phyloP scores from a whole-genome alignment of 345 rosid species.

The Corymbia maculata region DNA sequence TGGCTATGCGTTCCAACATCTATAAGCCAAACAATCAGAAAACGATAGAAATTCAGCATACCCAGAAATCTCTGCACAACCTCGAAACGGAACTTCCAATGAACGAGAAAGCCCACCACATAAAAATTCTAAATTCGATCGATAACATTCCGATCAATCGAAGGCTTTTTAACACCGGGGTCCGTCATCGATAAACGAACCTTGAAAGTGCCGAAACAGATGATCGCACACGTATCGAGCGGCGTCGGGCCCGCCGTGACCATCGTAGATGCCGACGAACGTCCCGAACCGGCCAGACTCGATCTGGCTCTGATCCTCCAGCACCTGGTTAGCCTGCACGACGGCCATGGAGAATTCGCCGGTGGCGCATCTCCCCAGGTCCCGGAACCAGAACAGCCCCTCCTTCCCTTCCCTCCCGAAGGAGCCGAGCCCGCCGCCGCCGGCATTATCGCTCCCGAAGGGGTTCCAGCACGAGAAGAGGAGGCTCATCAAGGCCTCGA shows the following conservation, averaged over 20 bases:
- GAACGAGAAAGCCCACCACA: not conserved
- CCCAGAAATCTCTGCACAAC: not conserved
- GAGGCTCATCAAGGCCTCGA: constrained; percentile 84
- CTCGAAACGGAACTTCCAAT: not conserved
- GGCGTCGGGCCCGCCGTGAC: constrained; percentile 89
- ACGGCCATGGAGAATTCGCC: constrained; percentile 94
- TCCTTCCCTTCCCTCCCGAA: constrained; percentile 51
- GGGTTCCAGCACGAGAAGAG: constrained; percentile 75
- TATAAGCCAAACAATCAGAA: not conserved
- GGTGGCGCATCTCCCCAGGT: constrained; percentile 48
- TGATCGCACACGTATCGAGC: constrained; percentile 82
- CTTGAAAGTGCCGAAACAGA: constrained; percentile 68
- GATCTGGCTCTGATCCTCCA: constrained; percentile 86
- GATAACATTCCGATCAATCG: not conserved
- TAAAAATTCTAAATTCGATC: not conserved
- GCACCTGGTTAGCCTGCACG: constrained; percentile 77
- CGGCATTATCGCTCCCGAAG: constrained; percentile 31
- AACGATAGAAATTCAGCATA: not conserved
- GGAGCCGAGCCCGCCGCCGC: constrained; percentile 2
- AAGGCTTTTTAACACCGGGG: not conserved
- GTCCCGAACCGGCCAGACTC: constrained; percentile 92
- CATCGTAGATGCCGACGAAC: constrained; percentile 86
- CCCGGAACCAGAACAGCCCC: constrained; percentile 76
- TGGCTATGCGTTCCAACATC: not conserved
- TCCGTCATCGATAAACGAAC: constrained; percentile 19